These are phyloP conservation scores for Saccharomycopsis vini DNA, from an alignment of 805 yeast genomes.

Conservation along the genomic window DNA sequence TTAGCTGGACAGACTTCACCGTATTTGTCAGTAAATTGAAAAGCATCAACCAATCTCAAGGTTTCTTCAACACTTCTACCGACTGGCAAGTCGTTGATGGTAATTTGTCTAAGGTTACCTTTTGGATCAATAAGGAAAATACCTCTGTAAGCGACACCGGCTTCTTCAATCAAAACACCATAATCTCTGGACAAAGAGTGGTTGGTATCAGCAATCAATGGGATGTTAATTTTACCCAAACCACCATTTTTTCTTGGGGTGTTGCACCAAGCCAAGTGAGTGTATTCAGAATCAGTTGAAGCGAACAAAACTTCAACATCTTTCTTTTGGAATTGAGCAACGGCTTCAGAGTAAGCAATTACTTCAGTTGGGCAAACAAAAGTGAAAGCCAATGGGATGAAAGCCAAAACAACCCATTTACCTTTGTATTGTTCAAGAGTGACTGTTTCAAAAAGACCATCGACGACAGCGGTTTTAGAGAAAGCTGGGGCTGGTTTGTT, in stretches of 20 bases:
- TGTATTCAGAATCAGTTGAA: slow-evolving; percentile 97
- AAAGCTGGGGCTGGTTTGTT: slow-evolving; percentile 96
- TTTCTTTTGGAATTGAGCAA: slow-evolving; percentile 76
- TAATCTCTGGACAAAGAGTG: slow-evolving; percentile 90
- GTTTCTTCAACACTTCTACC: slow-evolving; percentile 99
- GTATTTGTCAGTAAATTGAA: slow-evolving; percentile 98
- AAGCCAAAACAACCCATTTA: slow-evolving; percentile 94
- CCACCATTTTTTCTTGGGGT: slow-evolving; percentile 97
- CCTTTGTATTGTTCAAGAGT: slow-evolving; percentile 94
- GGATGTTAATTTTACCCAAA: slow-evolving; percentile 89
- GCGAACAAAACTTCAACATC: slow-evolving; percentile 89
- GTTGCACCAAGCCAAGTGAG: slow-evolving; percentile 97
- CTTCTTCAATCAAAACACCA: slow-evolving; percentile 96
- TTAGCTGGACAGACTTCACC: slow-evolving; percentile 99
- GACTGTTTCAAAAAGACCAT: slow-evolving; percentile 93
- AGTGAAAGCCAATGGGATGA: slow-evolving; percentile 98
- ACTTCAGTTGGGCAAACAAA: slow-evolving; percentile 99
- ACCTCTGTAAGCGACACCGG: slow-evolving; percentile 96
- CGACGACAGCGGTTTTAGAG: slow-evolving; percentile 94
- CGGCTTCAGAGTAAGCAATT: slow-evolving; percentile 96
- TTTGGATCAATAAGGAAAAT: slow-evolving; percentile 95
- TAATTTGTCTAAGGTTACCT: slow-evolving; percentile 90
- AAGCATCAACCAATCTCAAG: slow-evolving; percentile 93
- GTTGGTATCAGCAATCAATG: slow-evolving; percentile 94
- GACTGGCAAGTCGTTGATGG: slow-evolving; percentile 98